A percentile compares a stretch with the other conserved stretches of the same genome.
phyloP scores from a whole-genome alignment of 139 green algal species.

The Coelastrella sp. region DNA sequence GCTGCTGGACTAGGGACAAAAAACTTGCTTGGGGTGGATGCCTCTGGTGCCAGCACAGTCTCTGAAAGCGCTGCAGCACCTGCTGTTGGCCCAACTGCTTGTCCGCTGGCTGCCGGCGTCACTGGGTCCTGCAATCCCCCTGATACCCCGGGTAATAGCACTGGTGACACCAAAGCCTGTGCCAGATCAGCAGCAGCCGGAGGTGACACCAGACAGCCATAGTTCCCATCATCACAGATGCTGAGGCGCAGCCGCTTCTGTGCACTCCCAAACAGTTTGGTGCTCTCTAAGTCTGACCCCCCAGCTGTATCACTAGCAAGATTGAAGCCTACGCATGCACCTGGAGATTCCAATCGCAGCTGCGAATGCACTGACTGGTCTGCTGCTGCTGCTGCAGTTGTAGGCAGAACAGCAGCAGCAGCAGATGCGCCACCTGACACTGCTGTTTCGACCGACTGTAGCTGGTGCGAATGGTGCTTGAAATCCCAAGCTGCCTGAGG shows the following conservation, averaged over 20 bases:
- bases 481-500: background rate
- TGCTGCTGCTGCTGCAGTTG: background rate
- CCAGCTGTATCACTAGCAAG: background rate
- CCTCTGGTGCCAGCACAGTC: background rate
- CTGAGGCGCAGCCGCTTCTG: constrained; percentile 38
- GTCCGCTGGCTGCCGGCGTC: background rate
- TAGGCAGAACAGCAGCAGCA: background rate
- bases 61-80: background rate
- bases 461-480: background rate
- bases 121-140: background rate
- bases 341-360: constrained; percentile 23
- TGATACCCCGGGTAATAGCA: background rate
- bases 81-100: background rate
- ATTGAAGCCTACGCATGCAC: background rate
- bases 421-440: background rate
- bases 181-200: background rate
- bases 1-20: background rate
- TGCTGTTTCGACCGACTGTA: background rate
- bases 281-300: background rate
- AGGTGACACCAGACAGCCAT: background rate
- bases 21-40: background rate
- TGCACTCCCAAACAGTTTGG: constrained; percentile 30
- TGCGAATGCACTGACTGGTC: background rate
- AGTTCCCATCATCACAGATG: constrained; percentile 11
- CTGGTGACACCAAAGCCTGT: constrained; percentile 7